Percentiles rank a stretch among this genome's conserved stretches.
These are phyloP conservation scores for Penicillium goetzii DNA, from an alignment of 495 filamentous ascomycete genomes.

Conservation along the genomic window DNA sequence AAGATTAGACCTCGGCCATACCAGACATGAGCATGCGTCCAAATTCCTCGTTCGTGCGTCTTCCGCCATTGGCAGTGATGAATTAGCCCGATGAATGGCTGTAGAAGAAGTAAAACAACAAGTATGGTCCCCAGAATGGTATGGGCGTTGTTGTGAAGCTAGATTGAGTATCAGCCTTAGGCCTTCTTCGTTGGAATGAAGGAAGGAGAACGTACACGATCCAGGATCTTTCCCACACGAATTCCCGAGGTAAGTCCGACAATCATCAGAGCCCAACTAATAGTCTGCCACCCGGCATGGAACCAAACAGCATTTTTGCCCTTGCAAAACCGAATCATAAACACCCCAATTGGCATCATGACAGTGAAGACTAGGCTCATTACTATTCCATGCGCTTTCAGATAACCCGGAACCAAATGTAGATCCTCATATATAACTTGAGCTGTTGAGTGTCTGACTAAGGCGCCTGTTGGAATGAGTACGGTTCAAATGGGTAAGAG, in stretches of 20 bases:
- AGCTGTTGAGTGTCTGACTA: background rate
- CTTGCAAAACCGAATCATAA: background rate
- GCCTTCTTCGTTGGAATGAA: background rate
- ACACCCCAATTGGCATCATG: background rate
- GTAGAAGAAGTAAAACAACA: background rate
- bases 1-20: background rate
- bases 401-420: background rate
- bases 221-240: constrained; percentile 3
- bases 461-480: background rate
- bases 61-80: background rate
- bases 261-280: constrained; percentile 3
- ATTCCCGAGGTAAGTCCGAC: background rate
- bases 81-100: background rate
- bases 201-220: background rate
- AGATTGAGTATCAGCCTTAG: background rate
- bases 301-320: background rate
- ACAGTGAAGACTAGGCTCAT: background rate
- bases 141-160: constrained; percentile 6
- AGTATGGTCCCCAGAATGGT: background rate
- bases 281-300: background rate
- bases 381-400: constrained; percentile 4
- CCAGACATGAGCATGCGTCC: background rate
- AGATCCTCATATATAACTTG: constrained; percentile 3
- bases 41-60: background rate
- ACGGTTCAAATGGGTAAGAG: background rate